Evolutionary conservation across 768 basidiomycete species (phyloP).

Genomic region (Phallus indusiatus): DNA sequence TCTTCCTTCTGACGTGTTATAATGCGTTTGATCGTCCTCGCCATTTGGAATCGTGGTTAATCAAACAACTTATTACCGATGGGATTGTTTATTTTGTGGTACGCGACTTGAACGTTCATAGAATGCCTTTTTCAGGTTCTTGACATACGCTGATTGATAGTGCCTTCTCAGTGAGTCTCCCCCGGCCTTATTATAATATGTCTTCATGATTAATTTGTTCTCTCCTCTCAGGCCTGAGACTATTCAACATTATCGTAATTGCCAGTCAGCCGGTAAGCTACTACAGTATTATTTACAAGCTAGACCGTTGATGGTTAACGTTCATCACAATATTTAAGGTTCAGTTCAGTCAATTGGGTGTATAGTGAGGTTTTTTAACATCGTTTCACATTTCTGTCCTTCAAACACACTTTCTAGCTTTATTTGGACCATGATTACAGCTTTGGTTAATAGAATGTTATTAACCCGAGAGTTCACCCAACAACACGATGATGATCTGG

Average conservation of each 20-base stretch:
- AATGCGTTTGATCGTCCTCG: slow-evolving; percentile 29
- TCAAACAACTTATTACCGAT: slow-evolving; percentile 23
- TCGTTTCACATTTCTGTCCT: too few species aligned
- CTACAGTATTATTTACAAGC: too few species aligned
- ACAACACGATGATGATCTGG: too few species aligned
- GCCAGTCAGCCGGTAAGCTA: neutral
- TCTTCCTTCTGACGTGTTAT: slow-evolving; percentile 22
- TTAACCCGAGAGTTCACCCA: neutral
- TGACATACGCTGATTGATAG: too few species aligned
- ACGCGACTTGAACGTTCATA: too few species aligned
- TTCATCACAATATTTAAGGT: too few species aligned
- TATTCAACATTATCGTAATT: neutral
- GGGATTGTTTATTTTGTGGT: slow-evolving; percentile 29
- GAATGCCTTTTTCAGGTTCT: too few species aligned
- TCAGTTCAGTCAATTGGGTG: neutral
- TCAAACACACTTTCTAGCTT: neutral
- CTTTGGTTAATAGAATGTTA: neutral
- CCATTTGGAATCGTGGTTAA: slow-evolving; percentile 15
- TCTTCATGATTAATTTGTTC: too few species aligned
- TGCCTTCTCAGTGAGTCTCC: too few species aligned
- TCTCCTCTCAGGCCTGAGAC: neutral
- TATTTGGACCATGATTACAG: neutral
- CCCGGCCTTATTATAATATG: too few species aligned
- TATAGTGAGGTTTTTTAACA: neutral
- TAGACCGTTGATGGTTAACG: too few species aligned